Evolutionary conservation across 2,329 filamentous ascomycete genomes (phyloP).

Genomic region (Exophiala calicioides): DNA sequence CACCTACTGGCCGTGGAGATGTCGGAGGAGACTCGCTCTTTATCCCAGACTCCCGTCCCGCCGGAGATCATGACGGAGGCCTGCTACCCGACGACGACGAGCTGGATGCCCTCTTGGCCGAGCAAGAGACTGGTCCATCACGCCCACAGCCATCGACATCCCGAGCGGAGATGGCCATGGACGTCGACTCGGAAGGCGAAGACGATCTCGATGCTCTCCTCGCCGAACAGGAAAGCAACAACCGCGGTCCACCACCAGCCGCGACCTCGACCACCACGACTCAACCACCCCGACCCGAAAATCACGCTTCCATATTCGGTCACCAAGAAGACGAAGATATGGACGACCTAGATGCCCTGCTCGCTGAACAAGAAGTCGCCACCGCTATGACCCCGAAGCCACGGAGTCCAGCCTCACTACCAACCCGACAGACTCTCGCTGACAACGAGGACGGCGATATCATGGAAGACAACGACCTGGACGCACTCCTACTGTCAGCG

Average conservation of each 20-base stretch:
- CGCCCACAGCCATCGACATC: neutral
- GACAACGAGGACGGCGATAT: conserved; percentile 4
- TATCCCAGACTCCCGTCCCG: conserved; percentile 12
- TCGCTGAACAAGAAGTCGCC: conserved; percentile 12
- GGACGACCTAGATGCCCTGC: conserved; percentile 19
- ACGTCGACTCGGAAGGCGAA: conserved; percentile 29
- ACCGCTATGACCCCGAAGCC: neutral
- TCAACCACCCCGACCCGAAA: too few relatives aligned
- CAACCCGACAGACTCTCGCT: conserved; percentile 4
- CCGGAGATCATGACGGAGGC: conserved; percentile 1
- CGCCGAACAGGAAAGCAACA: conserved; percentile 27
- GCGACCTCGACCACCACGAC: neutral
- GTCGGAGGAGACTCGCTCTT: conserved; percentile 22
- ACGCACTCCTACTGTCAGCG: conserved; percentile 11
- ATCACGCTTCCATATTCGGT: too few relatives aligned
- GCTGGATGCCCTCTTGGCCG: conserved; percentile 26
- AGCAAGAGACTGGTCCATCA: conserved; percentile 17
- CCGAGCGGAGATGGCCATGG: conserved; percentile 1
- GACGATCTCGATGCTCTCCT: conserved; percentile 33
- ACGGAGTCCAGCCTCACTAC: neutral
- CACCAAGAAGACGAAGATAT: conserved; percentile 17
- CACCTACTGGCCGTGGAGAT: neutral
- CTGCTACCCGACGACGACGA: conserved; percentile 24
- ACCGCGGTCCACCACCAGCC: neutral
- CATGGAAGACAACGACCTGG: conserved; percentile 13